Percentiles rank a stretch among this genome's conserved stretches.
These are phyloP conservation scores for Cerioporus squamosus DNA, from an alignment of 1,284 basidiomycete genomes.

Conservation along the genomic window DNA sequence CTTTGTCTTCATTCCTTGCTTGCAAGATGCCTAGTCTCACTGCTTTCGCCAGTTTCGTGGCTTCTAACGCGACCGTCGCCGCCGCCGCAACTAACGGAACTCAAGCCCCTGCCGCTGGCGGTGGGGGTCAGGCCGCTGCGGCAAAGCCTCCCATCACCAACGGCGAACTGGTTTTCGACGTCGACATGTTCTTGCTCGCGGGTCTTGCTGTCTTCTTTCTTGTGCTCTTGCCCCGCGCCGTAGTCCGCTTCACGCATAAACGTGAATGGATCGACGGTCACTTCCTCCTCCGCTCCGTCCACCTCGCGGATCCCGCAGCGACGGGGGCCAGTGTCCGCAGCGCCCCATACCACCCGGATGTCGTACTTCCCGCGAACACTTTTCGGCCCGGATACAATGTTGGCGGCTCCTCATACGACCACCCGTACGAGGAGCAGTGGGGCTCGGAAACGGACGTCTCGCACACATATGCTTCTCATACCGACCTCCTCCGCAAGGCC, in stretches of 20 bases:
- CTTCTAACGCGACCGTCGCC: too few species aligned
- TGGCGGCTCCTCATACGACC: background rate
- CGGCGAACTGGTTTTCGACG: conserved; percentile 32
- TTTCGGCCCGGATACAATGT: background rate
- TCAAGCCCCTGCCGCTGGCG: background rate
- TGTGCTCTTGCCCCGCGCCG: conserved; percentile 37
- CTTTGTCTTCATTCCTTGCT: conserved; percentile 2
- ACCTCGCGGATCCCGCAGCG: conserved; percentile 9
- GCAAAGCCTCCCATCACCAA: conserved; percentile 18
- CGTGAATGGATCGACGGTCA: conserved; percentile 37
- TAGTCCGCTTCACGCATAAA: conserved; percentile 36
- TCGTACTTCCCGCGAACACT: conserved; percentile 12
- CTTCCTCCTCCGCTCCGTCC: conserved; percentile 36
- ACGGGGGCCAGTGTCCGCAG: background rate
- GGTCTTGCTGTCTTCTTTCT: conserved; percentile 35
- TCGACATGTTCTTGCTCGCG: conserved; percentile 36
- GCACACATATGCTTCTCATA: conserved; percentile 28
- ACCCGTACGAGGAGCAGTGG: conserved; percentile 18
- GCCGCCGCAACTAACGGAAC: background rate
- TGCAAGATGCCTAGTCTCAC: conserved; percentile 19
- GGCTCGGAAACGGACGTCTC: conserved; percentile 19
- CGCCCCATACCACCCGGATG: conserved; percentile 11
- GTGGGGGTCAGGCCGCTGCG: conserved; percentile 8
- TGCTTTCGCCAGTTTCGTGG: background rate
- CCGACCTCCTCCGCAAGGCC: conserved; percentile 20